Conservation (phyloP, 2,329 filamentous ascomycete genomes). For the Exophiala bonariae region DNA sequence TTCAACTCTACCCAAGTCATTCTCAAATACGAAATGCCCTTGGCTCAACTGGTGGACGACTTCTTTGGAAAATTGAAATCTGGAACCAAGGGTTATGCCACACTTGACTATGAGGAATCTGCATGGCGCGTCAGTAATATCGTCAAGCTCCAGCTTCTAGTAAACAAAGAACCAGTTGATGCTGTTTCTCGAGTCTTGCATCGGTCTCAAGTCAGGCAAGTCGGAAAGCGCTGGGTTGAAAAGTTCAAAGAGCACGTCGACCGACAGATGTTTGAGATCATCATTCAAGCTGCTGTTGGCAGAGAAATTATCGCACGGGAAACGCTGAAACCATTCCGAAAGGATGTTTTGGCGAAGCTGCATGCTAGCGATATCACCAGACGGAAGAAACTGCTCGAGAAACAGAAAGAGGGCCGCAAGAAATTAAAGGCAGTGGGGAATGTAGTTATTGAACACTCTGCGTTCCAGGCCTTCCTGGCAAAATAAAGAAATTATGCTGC, state of each 20-base stretch:
- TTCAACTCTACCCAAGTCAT: slow-evolving; percentile 93
- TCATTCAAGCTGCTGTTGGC: slow-evolving; percentile 89
- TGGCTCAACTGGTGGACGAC: slow-evolving; percentile 90
- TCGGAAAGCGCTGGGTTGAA: slow-evolving; percentile 84
- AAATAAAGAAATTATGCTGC: slow-evolving; percentile 54
- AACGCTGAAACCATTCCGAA: slow-evolving; percentile 93
- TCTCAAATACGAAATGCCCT: slow-evolving; percentile 83
- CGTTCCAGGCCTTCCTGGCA: slow-evolving; percentile 89
- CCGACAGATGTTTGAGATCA: slow-evolving; percentile 93
- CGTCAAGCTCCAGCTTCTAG: slow-evolving; percentile 85
- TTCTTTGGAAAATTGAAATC: slow-evolving; percentile 97
- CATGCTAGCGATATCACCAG: slow-evolving; percentile 86
- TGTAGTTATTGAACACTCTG: slow-evolving; percentile 92
- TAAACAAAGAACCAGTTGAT: slow-evolving; percentile 92
- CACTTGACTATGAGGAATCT: slow-evolving; percentile 93
- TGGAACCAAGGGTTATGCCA: slow-evolving; percentile 90
- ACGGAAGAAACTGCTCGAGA: slow-evolving; percentile 84
- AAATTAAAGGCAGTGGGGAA: slow-evolving; percentile 75
- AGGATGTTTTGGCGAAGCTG: slow-evolving; percentile 89
- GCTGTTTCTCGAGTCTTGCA: slow-evolving; percentile 92
- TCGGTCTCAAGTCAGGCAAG: slow-evolving; percentile 72
- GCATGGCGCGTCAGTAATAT: slow-evolving; percentile 80
- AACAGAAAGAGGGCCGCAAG: slow-evolving; percentile 95
- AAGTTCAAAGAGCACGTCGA: slow-evolving; percentile 98
- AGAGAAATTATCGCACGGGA: slow-evolving; percentile 83